phyloP scores from a whole-genome alignment of 2,329 filamentous ascomycete genomes.

The Epichloe sylvatica region DNA sequence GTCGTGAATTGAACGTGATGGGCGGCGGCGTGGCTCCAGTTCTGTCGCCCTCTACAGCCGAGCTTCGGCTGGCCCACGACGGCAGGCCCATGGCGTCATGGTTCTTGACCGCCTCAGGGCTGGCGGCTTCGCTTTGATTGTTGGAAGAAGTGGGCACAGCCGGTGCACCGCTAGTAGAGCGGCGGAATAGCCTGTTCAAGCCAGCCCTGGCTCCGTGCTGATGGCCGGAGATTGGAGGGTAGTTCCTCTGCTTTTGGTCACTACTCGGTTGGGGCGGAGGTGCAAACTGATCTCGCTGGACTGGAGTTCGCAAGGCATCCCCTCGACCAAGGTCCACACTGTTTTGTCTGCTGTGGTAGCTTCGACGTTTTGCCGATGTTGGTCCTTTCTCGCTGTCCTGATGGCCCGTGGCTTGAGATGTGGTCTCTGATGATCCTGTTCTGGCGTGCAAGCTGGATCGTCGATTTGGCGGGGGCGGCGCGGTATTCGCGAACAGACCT shows the following conservation, averaged over 20 bases:
- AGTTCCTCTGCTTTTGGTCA: constrained; percentile 27
- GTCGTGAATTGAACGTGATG: constrained; percentile 33
- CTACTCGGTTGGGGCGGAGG: constrained; percentile 8
- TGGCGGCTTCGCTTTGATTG: constrained; percentile 1
- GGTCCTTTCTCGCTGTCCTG: constrained; percentile 1
- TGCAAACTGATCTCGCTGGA: constrained; percentile 11
- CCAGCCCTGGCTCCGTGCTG: constrained; percentile 30
- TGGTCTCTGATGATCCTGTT: constrained; percentile 20
- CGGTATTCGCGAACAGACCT: constrained; percentile 23
- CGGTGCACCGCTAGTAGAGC: constrained; percentile 28
- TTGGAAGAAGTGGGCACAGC: background rate
- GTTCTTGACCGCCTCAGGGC: constrained; percentile 9
- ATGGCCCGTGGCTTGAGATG: constrained; percentile 8
- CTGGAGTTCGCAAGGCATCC: constrained; percentile 13
- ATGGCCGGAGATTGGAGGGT: constrained; percentile 36
- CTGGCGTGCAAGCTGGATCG: constrained; percentile 39
- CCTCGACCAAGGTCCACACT: constrained; percentile 20
- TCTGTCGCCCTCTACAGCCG: constrained; percentile 27
- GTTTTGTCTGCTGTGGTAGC: constrained; percentile 11
- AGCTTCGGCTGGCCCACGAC: constrained; percentile 24
- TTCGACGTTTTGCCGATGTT: constrained; percentile 11
- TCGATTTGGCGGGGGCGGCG: constrained; percentile 36
- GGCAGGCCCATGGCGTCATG: constrained; percentile 23
- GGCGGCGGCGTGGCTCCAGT: constrained; percentile 41
- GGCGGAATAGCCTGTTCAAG: constrained; percentile 37